Percentiles rank a stretch among this genome's conserved stretches.
phyloP scores from a whole-genome alignment of 1,284 basidiomycete genomes.

The Schizopora paradoxa region DNA sequence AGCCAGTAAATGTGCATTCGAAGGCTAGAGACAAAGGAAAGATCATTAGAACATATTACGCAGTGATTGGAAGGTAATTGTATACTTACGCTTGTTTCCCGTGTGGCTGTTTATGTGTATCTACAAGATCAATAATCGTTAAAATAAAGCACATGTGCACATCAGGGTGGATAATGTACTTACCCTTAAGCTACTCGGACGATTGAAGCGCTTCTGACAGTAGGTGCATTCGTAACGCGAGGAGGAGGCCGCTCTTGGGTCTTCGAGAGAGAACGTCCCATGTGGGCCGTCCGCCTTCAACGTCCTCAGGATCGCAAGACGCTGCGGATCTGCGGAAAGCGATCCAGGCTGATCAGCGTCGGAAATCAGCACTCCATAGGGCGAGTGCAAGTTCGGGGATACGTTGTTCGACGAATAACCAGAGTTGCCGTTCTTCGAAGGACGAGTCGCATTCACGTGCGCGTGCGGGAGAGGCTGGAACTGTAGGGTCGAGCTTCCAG shows the following conservation, averaged over 20 bases:
- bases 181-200: constrained; percentile 78
- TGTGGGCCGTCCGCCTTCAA: constrained; percentile 10
- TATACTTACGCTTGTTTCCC: constrained; percentile 71
- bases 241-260: constrained; percentile 25
- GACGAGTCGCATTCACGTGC: constrained; percentile 2
- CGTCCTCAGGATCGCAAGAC: constrained; percentile 12
- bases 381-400: constrained; percentile 11
- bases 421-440: not conserved
- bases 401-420: not conserved
- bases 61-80: constrained; percentile 7
- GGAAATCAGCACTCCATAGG: constrained; percentile 12
- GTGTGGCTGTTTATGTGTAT: constrained; percentile 83
- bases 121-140: constrained; percentile 32
- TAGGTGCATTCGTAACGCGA: constrained; percentile 71
- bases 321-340: constrained; percentile 11
- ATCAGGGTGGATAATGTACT: constrained; percentile 18
- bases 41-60: constrained; percentile 12
- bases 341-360: constrained; percentile 3
- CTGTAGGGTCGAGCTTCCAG: constrained; percentile 12
- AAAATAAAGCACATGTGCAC: constrained; percentile 10
- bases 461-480: constrained; percentile 17
- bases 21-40: constrained; percentile 66
- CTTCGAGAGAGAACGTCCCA: constrained; percentile 15
- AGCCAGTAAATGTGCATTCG: constrained; percentile 66
- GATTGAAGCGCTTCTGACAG: constrained; percentile 75